Evolutionary conservation across 176 grass and related monocot species (phyloP).

Genomic region (Echinochloa phyllopogon): DNA sequence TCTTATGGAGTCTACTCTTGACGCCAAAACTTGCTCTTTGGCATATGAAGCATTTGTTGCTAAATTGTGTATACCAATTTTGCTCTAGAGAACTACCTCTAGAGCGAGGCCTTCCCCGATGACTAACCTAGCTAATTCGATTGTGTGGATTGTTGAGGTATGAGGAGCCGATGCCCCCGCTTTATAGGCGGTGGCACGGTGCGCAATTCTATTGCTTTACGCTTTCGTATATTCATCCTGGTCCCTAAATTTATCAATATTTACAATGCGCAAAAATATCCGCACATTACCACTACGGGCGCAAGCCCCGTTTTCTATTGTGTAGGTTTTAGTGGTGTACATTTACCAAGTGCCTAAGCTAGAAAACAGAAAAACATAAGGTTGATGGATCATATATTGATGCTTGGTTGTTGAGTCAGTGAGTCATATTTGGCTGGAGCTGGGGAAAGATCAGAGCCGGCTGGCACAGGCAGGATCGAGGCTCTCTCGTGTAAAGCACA

Average conservation of each 20-base stretch:
- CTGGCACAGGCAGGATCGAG: too few relatives aligned
- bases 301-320: neutral
- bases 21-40: neutral
- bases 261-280: neutral
- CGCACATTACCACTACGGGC: accelerated
- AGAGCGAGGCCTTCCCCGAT: neutral
- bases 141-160: neutral
- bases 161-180: neutral
- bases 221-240: neutral
- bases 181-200: neutral
- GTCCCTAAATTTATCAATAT: neutral
- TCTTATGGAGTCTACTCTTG: neutral
- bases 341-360: neutral
- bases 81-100: too few relatives aligned
- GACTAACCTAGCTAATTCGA: neutral
- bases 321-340: neutral
- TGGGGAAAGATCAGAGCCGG: neutral
- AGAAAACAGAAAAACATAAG: neutral
- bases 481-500: too few relatives aligned
- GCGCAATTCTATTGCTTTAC: neutral
- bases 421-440: neutral
- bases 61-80: neutral
- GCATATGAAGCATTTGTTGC: neutral
- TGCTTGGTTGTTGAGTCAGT: too few relatives aligned
- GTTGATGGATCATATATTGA: neutral